These are phyloP conservation scores for Lojkania enalia DNA, from an alignment of 2,329 filamentous ascomycete genomes.

Conservation along the genomic window DNA sequence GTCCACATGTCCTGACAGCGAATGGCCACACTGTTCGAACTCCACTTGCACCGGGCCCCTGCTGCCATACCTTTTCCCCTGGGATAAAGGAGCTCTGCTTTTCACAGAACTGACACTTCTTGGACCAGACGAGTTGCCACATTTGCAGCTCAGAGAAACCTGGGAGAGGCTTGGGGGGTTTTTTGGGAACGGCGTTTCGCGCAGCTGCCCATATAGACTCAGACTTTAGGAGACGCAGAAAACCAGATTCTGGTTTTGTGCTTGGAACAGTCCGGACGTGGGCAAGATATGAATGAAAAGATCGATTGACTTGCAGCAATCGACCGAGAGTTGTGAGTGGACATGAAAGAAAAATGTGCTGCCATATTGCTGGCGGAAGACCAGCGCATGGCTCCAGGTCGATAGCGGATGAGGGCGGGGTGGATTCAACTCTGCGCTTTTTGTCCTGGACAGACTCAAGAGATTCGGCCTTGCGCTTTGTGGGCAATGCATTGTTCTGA, in stretches of 20 bases:
- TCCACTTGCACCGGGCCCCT: slow-evolving; percentile 64
- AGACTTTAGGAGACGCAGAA: slow-evolving; percentile 55
- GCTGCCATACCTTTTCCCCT: slow-evolving; percentile 54
- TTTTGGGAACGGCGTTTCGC: slow-evolving; percentile 65
- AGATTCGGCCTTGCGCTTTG: slow-evolving; percentile 45
- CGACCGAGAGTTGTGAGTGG: slow-evolving; percentile 65
- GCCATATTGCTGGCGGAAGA: slow-evolving; percentile 68
- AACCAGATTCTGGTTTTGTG: slow-evolving; percentile 35
- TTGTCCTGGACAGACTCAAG: slow-evolving; percentile 28
- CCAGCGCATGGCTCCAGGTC: slow-evolving; percentile 34
- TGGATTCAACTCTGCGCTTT: slow-evolving; percentile 35
- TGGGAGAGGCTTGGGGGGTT: slow-evolving; percentile 69
- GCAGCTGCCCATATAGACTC: slow-evolving; percentile 73
- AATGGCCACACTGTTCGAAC: slow-evolving; percentile 74
- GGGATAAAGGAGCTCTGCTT: slow-evolving; percentile 41
- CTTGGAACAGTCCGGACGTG: slow-evolving; percentile 38
- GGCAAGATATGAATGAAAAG: slow-evolving; percentile 59
- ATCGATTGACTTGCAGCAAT: slow-evolving; percentile 68
- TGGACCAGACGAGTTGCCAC: slow-evolving; percentile 70
- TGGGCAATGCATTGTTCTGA: slow-evolving; percentile 14
- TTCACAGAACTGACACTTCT: slow-evolving; percentile 69
- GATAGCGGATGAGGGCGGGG: slow-evolving; percentile 13
- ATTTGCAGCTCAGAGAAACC: slow-evolving; percentile 71
- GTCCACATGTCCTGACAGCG: slow-evolving; percentile 65
- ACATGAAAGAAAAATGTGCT: slow-evolving; percentile 69